Evolutionary conservation across 2,329 filamentous ascomycete species (phyloP), one percentile per base, ranked within the genome.

Genomic region (Cylindrodendrum hubeiense): DNA sequence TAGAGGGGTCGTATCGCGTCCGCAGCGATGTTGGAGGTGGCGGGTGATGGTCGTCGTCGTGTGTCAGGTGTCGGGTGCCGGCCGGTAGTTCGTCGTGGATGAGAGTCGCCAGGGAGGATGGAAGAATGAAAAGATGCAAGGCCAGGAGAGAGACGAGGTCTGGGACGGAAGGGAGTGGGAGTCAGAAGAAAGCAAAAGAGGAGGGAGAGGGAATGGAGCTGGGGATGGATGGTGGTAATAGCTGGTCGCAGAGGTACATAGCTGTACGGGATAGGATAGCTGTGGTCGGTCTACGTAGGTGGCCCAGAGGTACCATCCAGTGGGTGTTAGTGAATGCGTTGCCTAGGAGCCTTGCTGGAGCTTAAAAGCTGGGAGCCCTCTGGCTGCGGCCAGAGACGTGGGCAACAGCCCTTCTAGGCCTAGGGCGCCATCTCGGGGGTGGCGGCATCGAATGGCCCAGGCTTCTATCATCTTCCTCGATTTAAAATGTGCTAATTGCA

Each of bases 1-100:
- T 44, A 49, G 51, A 56, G 57, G 52, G 58, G 52, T 62, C 33
- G 52, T 62, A 53, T 65, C 63, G 56, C 56, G 49, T 65, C 52
- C 24, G 41, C 57, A 52, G 57, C 55, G 43, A 50, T 43, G 33
- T 55, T 33, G 24, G 34, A 24, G 30, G 39, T 46, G n/a, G 47
- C 24, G 39, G 54, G 24, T n/a, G 30, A 49, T 50, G 34, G 50
- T 41, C 49, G 56, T 19, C 30, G 54, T 44, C 6, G 37, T 30
- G 4, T 37, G 30, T 39, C 30, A 19, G 28, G 17, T 22, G 33
- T 41, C 13, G 24, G 39, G 26, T 34, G n/a, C 9, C 5, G 33
- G 28, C n/a, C n/a, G n/a, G n/a, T n/a, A n/a, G n/a, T 21, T 22
- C 28, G 51, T 46, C 37, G 49, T 37, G 24, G 21, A n/a, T 6